Evolutionary conservation across 495 filamentous ascomycete species (phyloP), one percentile per base, ranked within the genome.

Genomic region (Penicillium cosmopolitanum): DNA sequence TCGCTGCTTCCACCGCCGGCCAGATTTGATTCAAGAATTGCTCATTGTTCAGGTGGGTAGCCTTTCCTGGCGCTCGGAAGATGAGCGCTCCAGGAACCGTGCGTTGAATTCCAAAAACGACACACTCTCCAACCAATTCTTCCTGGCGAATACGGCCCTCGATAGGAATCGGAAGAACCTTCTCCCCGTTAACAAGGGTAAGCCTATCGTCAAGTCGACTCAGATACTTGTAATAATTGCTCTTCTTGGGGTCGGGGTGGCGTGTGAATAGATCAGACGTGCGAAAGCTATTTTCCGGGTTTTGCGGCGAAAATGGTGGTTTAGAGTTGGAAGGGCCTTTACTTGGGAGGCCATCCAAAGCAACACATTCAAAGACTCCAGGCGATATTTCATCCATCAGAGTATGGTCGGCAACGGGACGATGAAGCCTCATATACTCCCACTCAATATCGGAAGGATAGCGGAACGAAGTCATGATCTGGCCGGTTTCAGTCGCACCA

Each of bases 151-250:
- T 68, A 2, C 70, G 67, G 16, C 75, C 80, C 74, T 90, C 87
- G 15, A 89, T 66, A 1, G 83, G 83, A 18, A 84, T 79, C 6
- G 87, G 86, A 58, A 87, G 86, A 34, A 89, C 87, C 56, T 90
- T 89, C 71, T 88, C 87, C 0, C 87, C 87, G 13, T 87, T 90
- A 15, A 84, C 72, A 5, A 90, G 72, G 0, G 81, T 85, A 42
- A 89, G 74, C 25, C 86, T 82, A 19, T 85, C 80, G 56, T 89
- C 87, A 1, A 82, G 74, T 43, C 86, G 74, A 23, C 77, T 80
- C 51, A 85, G 77, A 64, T 89, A 88, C 55, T 78, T 79, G 76
- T 85, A 89, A 12, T 82, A 81, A 50, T 82, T 75, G 36, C 66
- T 60, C 12, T 81, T 83, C 1, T 57, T 72, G 6, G 78, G 78